Evolutionary conservation across 1,284 basidiomycete species (phyloP).

Genomic region (Ustilago hordei): DNA sequence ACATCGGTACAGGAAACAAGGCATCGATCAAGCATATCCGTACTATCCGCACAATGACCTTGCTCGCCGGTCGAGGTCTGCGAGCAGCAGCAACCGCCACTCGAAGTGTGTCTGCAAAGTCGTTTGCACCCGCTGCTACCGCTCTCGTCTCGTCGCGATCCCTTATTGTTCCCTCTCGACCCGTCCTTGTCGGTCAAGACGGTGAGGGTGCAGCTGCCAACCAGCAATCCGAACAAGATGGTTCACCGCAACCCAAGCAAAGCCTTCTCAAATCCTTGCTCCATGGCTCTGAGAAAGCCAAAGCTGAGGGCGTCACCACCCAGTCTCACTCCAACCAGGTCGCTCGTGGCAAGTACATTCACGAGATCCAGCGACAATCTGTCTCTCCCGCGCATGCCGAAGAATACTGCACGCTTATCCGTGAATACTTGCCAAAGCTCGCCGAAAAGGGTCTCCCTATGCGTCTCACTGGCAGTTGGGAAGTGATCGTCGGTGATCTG

Average conservation of each 20-base stretch:
- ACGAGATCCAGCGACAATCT: slow-evolving; percentile 64
- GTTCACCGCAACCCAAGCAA: slow-evolving; percentile 33
- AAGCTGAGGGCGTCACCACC: slow-evolving; percentile 49
- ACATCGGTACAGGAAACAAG: neutral
- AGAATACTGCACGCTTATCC: slow-evolving; percentile 56
- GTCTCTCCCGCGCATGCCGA: slow-evolving; percentile 56
- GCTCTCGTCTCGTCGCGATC: slow-evolving; percentile 30
- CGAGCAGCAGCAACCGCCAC: slow-evolving; percentile 19
- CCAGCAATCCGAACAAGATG: slow-evolving; percentile 12
- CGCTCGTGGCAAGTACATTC: slow-evolving; percentile 62
- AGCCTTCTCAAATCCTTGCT: slow-evolving; percentile 57
- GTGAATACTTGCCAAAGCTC: slow-evolving; percentile 57
- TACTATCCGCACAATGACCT: slow-evolving; percentile 13
- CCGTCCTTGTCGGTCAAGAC: slow-evolving; percentile 16
- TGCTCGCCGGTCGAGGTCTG: slow-evolving; percentile 30
- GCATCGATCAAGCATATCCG: neutral
- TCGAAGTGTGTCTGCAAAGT: slow-evolving; percentile 20
- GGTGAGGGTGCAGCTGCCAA: neutral
- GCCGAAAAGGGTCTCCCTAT: slow-evolving; percentile 40
- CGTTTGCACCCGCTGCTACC: slow-evolving; percentile 7
- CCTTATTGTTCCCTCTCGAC: slow-evolving; percentile 37
- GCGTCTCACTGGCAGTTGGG: slow-evolving; percentile 60
- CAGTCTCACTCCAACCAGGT: slow-evolving; percentile 53
- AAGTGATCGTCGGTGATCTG: slow-evolving; percentile 64
- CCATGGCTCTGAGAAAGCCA: slow-evolving; percentile 60